A percentile compares a stretch with the other conserved stretches of the same genome.
These are phyloP conservation scores for Cyanodermella asteris DNA, from an alignment of 2,329 filamentous ascomycete genomes.

Conservation along the genomic window DNA sequence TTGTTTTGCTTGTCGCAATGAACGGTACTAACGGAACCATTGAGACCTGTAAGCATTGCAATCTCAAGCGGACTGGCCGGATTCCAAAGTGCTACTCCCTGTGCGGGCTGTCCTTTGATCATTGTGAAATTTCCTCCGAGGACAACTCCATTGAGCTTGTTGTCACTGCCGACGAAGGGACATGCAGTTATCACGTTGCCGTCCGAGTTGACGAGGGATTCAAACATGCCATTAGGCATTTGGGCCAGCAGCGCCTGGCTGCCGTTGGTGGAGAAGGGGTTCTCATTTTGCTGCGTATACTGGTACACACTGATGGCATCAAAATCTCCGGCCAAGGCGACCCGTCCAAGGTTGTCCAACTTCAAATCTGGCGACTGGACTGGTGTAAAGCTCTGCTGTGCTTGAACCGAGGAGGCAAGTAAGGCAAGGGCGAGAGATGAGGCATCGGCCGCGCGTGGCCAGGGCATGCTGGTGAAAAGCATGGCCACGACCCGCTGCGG, in stretches of 20 bases:
- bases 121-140: constrained; percentile 93
- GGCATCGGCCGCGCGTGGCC: not conserved
- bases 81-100: constrained; percentile 63
- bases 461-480: not conserved
- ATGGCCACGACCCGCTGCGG: constrained; percentile 1
- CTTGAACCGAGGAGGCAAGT: constrained; percentile 14
- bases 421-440: constrained; percentile 9
- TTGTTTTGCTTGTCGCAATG: constrained; percentile 57
- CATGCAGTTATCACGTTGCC: constrained; percentile 81
- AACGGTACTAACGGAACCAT: constrained; percentile 61
- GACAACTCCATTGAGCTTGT: constrained; percentile 49
- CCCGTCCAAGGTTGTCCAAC: constrained; percentile 53
- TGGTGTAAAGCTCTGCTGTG: constrained; percentile 38
- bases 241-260: constrained; percentile 60
- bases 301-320: constrained; percentile 77
- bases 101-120: constrained; percentile 52
- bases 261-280: constrained; percentile 46
- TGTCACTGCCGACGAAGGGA: constrained; percentile 44
- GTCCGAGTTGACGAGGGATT: constrained; percentile 53
- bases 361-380: constrained; percentile 54
- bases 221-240: constrained; percentile 68
- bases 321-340: constrained; percentile 77
- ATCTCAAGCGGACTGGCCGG: constrained; percentile 47
- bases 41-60: constrained; percentile 55
- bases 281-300: constrained; percentile 58